Evolutionary conservation across 129 eudicot species (phyloP).

Genomic region (Solidago caesia): DNA sequence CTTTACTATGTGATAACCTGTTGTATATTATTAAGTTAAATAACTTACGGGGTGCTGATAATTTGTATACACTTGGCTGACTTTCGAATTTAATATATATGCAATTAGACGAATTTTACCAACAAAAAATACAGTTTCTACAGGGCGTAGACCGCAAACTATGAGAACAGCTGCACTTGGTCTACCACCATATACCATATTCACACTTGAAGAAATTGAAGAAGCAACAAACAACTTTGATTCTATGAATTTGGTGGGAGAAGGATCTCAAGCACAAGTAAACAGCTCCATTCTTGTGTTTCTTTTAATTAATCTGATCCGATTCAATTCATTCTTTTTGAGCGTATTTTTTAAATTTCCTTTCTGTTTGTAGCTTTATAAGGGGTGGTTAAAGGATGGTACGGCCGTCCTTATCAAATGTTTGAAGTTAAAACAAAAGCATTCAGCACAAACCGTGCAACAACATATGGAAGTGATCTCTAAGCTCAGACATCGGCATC

Average conservation of each 20-base stretch:
- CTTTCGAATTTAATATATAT: background rate
- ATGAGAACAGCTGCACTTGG: slow-evolving; percentile 73
- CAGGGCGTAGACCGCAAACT: slow-evolving; percentile 65
- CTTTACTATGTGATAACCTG: too few species aligned
- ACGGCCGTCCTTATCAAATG: slow-evolving; percentile 68
- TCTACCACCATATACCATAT: slow-evolving; percentile 72
- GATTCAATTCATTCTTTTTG: background rate
- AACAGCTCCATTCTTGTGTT: background rate
- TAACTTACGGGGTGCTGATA: background rate
- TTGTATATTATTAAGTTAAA: too few species aligned
- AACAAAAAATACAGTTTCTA: background rate
- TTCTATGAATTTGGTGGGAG: slow-evolving; percentile 65
- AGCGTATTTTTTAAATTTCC: background rate
- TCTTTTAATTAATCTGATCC: background rate
- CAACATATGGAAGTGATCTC: slow-evolving; percentile 89
- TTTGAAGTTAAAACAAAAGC: slow-evolving; percentile 72
- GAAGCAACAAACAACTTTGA: slow-evolving; percentile 92
- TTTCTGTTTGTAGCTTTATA: slow-evolving; percentile 49
- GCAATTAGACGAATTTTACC: slow-evolving; percentile 1
- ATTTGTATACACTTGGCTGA: background rate
- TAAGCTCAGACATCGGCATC: slow-evolving; percentile 75
- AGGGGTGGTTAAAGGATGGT: slow-evolving; percentile 80
- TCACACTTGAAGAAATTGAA: slow-evolving; percentile 83
- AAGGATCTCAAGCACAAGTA: slow-evolving; percentile 89
- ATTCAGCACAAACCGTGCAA: slow-evolving; percentile 62